Percentiles rank a stretch among this genome's conserved stretches.
Evolutionary conservation across 495 filamentous ascomycete genomes (phyloP).

Genomic region (Neurospora intermedia): DNA sequence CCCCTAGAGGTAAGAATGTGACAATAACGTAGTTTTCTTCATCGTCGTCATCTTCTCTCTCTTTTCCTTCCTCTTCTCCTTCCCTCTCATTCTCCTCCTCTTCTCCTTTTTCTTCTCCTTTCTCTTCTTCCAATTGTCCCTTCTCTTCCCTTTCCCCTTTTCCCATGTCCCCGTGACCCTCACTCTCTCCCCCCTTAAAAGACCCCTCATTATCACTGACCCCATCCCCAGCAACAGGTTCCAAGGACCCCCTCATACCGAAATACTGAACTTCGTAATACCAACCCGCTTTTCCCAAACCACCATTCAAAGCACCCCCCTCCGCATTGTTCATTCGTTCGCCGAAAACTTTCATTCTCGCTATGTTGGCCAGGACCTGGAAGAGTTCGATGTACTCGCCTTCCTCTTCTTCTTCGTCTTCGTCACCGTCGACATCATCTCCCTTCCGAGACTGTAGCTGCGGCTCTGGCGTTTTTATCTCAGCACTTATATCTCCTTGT

Average conservation of each 20-base stretch:
- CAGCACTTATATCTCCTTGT: not conserved
- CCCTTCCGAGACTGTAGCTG: not conserved
- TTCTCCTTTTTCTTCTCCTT: not conserved
- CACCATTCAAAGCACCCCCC: not conserved
- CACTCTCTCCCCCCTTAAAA: not conserved
- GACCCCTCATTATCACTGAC: not conserved
- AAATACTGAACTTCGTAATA: not conserved
- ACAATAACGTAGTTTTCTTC: not conserved
- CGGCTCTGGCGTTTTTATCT: not conserved
- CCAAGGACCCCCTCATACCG: not conserved
- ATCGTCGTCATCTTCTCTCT: not conserved
- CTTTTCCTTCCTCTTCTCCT: not conserved
- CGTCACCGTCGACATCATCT: not conserved
- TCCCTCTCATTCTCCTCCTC: not conserved
- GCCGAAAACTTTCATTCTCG: not conserved
- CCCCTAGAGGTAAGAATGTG: not conserved
- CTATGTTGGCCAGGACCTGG: not conserved
- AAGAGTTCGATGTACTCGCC: not conserved
- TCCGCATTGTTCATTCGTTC: not conserved
- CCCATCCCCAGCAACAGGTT: slow-evolving; percentile 7
- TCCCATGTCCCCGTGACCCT: slow-evolving; percentile 15
- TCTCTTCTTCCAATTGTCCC: not conserved
- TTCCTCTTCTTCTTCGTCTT: not conserved
- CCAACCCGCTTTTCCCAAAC: not conserved
- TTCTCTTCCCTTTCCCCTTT: not conserved